Evolutionary conservation across 768 basidiomycete genomes (phyloP).

Genomic region (Russula virescens): DNA sequence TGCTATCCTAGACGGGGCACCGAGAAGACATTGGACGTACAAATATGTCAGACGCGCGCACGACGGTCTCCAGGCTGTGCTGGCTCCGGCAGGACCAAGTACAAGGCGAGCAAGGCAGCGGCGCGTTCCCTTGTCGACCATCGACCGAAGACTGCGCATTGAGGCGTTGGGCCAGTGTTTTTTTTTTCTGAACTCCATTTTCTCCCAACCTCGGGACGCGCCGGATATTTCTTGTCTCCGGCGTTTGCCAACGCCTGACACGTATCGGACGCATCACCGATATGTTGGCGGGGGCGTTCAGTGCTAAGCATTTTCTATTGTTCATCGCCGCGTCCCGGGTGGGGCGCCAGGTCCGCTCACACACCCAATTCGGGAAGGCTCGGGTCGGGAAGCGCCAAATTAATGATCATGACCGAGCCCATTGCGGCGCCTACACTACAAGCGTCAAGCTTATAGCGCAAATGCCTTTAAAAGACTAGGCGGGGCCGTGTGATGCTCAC

Average conservation of each 20-base stretch:
- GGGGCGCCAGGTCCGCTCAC: background rate
- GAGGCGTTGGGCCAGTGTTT: background rate
- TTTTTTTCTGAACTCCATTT: too few species aligned
- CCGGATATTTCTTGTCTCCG: background rate
- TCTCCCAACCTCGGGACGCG: too few species aligned
- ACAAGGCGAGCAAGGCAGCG: background rate
- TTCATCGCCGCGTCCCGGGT: background rate
- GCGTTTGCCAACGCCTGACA: background rate
- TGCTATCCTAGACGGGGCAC: background rate
- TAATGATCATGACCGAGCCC: too few species aligned
- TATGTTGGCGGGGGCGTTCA: background rate
- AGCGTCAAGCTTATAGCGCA: too few species aligned
- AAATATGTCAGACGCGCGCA: background rate
- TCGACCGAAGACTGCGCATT: background rate
- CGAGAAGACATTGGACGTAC: background rate
- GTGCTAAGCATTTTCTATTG: background rate
- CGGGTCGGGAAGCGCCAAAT: background rate
- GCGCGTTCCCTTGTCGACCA: conserved; percentile 6
- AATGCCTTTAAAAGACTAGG: too few species aligned
- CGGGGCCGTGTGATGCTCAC: too few species aligned
- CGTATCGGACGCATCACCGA: background rate
- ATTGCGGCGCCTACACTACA: too few species aligned
- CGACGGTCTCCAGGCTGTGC: background rate
- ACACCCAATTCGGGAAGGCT: background rate
- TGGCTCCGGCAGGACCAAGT: background rate